These are phyloP conservation scores for Primulina eburnea DNA, from an alignment of 257 asterid species.

Conservation along the genomic window DNA sequence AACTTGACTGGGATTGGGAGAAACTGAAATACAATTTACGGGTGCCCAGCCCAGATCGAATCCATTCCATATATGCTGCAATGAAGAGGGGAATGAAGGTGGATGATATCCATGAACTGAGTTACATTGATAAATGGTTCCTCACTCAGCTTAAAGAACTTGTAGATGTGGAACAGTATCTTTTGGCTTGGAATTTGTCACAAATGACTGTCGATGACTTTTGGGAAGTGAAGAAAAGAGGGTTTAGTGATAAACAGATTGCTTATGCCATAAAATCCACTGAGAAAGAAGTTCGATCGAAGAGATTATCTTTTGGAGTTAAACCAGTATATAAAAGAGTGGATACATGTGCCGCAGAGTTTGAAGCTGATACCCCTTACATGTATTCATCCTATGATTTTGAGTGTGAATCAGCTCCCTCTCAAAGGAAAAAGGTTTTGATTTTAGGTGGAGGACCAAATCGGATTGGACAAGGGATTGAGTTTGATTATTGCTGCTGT, in stretches of 20 bases:
- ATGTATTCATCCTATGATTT: slow-evolving; percentile 87
- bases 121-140: slow-evolving; percentile 88
- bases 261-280: slow-evolving; percentile 73
- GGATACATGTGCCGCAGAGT: slow-evolving; percentile 99
- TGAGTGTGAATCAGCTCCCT: slow-evolving; percentile 92
- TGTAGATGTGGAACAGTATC: slow-evolving; percentile 81
- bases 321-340: slow-evolving; percentile 89
- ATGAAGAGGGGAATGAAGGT: slow-evolving; percentile 93
- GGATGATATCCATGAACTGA: slow-evolving; percentile 75
- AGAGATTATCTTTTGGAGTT: slow-evolving; percentile 74
- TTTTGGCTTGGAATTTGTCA: slow-evolving; percentile 48
- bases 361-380: slow-evolving; percentile 96
- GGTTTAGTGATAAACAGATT: slow-evolving; percentile 92
- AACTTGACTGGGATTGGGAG: slow-evolving; percentile 89
- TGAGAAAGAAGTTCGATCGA: slow-evolving; percentile 75
- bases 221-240: slow-evolving; percentile 91
- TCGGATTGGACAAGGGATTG: slow-evolving; percentile 98
- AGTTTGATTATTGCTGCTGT: slow-evolving; percentile 97
- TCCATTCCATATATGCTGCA: slow-evolving; percentile 89
- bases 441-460: slow-evolving; percentile 98
- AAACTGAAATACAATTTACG: slow-evolving; percentile 71
- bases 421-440: slow-evolving; percentile 69
- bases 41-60: slow-evolving; percentile 89
- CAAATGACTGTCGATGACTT: slow-evolving; percentile 74
- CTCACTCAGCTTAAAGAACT: slow-evolving; percentile 87